Conservation (phyloP, 2,329 filamentous ascomycete species). For the Epicoccum sorghinum region DNA sequence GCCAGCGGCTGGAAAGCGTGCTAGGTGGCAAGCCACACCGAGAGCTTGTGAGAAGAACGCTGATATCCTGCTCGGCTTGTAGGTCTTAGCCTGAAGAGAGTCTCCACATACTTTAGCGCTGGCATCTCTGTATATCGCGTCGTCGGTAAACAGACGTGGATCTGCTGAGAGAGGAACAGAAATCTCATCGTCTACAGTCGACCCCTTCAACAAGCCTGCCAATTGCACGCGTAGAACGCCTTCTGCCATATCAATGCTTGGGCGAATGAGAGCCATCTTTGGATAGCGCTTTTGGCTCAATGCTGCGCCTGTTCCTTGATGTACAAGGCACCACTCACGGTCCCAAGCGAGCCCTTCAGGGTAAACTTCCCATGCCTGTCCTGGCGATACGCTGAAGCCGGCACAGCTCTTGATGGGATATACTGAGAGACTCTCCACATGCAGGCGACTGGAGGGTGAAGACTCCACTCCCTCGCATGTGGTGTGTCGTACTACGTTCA, state of each 20-base stretch:
- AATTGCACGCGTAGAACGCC: conserved; percentile 70
- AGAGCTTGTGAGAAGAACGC: conserved; percentile 78
- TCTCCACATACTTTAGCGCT: conserved; percentile 84
- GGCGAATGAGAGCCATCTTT: conserved; percentile 82
- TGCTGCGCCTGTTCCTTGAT: conserved; percentile 81
- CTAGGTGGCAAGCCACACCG: conserved; percentile 80
- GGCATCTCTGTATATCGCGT: conserved; percentile 48
- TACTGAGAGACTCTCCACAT: conserved; percentile 61
- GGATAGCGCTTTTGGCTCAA: conserved; percentile 90
- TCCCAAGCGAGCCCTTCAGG: conserved; percentile 91
- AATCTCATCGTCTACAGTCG: conserved; percentile 44
- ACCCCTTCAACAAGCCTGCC: conserved; percentile 44
- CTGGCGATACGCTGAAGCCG: conserved; percentile 72
- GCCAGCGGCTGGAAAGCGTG: conserved; percentile 75
- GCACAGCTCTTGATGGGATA: conserved; percentile 97
- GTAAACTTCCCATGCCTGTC: conserved; percentile 74
- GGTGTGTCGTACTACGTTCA: conserved; percentile 25
- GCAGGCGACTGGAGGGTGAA: conserved; percentile 41
- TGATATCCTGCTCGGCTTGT: conserved; percentile 69
- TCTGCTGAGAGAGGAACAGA: conserved; percentile 70
- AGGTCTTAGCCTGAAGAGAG: conserved; percentile 71
- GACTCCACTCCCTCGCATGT: conserved; percentile 27
- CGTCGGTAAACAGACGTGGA: conserved; percentile 60
- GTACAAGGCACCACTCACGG: conserved; percentile 93
- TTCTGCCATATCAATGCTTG: conserved; percentile 71